Evolutionary conservation across 202 grass and related monocot species (phyloP).

Genomic region (Schoenoplectus triqueter): DNA sequence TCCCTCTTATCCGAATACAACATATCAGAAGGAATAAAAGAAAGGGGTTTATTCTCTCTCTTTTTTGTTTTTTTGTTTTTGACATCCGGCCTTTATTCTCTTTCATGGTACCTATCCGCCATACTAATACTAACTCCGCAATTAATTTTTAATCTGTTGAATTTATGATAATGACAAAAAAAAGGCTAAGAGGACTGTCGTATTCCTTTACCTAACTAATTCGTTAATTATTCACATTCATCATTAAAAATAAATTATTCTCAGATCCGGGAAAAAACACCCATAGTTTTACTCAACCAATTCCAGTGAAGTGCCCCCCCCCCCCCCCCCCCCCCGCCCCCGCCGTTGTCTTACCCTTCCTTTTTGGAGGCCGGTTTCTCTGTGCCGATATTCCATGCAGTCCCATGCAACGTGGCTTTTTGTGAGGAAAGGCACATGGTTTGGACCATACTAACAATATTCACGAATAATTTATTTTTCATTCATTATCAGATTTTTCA

Average conservation of each 20-base stretch:
- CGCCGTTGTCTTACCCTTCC: too few relatives aligned
- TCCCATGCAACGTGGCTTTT: background rate
- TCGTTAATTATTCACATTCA: background rate
- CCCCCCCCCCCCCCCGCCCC: too few relatives aligned
- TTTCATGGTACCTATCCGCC: background rate
- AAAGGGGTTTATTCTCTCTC: too few relatives aligned
- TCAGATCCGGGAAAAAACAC: background rate
- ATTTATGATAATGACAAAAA: too few relatives aligned
- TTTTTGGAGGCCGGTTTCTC: background rate
- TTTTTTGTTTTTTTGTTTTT: too few relatives aligned
- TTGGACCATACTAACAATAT: background rate
- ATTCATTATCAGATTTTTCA: too few relatives aligned
- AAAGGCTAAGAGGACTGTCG: background rate
- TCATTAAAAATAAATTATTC: background rate
- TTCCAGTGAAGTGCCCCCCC: background rate
- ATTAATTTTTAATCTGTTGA: too few relatives aligned
- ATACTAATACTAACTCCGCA: too few relatives aligned
- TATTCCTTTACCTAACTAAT: slow-evolving; percentile 4
- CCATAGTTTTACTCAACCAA: background rate
- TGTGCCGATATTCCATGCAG: background rate
- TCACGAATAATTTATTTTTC: too few relatives aligned
- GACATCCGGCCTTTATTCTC: background rate
- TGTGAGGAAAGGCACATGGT: background rate
- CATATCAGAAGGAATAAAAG: too few relatives aligned
- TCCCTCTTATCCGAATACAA: too few relatives aligned